Evolutionary conservation across 306 rosid species (phyloP).

Genomic region (Castanea sativa): DNA sequence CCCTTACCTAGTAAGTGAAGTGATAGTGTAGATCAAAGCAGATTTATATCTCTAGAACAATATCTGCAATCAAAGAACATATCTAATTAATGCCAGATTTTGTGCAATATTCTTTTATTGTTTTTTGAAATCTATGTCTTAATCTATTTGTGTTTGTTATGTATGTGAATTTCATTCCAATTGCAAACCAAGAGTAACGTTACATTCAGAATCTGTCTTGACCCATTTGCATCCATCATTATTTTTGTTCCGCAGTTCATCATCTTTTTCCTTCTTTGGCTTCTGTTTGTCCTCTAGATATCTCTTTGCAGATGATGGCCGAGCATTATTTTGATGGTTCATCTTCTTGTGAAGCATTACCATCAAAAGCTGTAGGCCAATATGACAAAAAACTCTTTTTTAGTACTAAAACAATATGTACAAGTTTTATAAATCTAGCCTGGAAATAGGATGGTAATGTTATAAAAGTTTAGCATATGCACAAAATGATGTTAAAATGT

Average conservation of each 20-base stretch:
- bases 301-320: constrained; percentile 53
- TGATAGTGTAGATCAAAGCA: constrained; percentile 12
- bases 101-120: background rate
- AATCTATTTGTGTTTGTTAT: background rate
- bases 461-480: background rate
- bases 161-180: background rate
- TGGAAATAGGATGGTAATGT: background rate
- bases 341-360: constrained; percentile 82
- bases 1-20: constrained; percentile 35
- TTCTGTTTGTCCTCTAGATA: constrained; percentile 51
- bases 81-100: constrained; percentile 4
- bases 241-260: constrained; percentile 38
- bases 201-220: constrained; percentile 98
- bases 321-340: constrained; percentile 45
- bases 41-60: constrained; percentile 87
- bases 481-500: background rate
- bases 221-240: constrained; percentile 86
- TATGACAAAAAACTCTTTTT: background rate
- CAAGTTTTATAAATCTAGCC: background rate
- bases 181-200: constrained; percentile 20
- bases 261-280: constrained; percentile 35
- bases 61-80: constrained; percentile 59
- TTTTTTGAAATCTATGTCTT: background rate
- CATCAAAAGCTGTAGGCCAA: constrained; percentile 64
- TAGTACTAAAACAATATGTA: background rate